Evolutionary conservation across 148 eudicot genomes (phyloP).

Genomic region (Chenopodium album): DNA sequence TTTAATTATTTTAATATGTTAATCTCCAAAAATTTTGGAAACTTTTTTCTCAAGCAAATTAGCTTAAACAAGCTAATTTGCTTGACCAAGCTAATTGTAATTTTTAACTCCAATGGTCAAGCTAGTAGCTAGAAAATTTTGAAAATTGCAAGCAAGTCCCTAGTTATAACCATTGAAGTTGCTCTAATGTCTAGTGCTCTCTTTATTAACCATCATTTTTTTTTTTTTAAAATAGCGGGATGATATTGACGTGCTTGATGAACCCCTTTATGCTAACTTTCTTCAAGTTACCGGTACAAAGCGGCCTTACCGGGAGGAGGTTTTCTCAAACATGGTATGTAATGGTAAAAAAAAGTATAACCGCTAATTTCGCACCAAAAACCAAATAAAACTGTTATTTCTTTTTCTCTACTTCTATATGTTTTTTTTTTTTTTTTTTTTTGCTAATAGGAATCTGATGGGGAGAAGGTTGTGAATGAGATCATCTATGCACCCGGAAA

Average conservation of each 20-base stretch:
- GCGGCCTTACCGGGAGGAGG: conserved; percentile 71
- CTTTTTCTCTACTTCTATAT: neutral
- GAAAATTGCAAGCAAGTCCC: too few species aligned
- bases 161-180: too few species aligned
- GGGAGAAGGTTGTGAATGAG: conserved; percentile 72
- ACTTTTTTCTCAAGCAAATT: too few species aligned
- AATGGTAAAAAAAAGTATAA: neutral
- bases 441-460: conserved; percentile 62
- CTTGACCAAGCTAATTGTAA: too few species aligned
- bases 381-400: neutral
- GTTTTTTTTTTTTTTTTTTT: neutral
- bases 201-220: neutral
- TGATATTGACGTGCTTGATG: conserved; percentile 92
- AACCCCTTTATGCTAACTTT: conserved; percentile 80
- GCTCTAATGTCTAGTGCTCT: too few species aligned
- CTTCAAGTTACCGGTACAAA: conserved; percentile 61
- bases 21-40: too few species aligned
- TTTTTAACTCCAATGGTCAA: too few species aligned
- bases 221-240: conserved; percentile 51
- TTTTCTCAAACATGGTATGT: conserved; percentile 72
- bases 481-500: conserved; percentile 66
- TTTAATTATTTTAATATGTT: too few species aligned
- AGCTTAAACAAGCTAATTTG: too few species aligned
- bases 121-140: too few species aligned
- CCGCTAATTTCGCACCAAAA: too few species aligned